phyloP scores from a whole-genome alignment of 306 rosid species.

The Senna tora region DNA sequence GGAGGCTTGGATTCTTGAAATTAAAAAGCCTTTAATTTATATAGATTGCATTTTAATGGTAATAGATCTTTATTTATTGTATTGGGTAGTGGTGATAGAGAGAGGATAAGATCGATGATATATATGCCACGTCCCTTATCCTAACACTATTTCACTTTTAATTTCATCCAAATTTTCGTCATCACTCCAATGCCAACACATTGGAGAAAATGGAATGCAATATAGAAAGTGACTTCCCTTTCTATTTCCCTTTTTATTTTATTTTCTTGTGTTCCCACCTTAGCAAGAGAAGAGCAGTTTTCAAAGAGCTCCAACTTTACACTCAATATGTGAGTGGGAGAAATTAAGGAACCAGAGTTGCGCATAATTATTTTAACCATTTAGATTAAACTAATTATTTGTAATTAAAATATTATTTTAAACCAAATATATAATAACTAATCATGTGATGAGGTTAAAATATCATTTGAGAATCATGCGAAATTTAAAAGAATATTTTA shows the following conservation, averaged over 20 bases:
- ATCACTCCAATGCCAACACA: background rate
- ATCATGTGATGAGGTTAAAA: no score
- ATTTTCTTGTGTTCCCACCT: background rate
- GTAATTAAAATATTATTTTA: no score
- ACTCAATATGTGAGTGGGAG: background rate
- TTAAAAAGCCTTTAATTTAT: background rate
- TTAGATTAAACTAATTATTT: no score
- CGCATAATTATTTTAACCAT: no score
- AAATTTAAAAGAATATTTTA: no score
- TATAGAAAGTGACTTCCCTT: background rate
- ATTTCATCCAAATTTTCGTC: background rate
- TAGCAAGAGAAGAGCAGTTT: background rate
- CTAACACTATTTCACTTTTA: background rate
- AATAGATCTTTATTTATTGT: background rate
- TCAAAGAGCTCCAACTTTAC: background rate
- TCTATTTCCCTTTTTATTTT: background rate
- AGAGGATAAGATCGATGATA: constrained; percentile 5
- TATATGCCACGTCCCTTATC: background rate
- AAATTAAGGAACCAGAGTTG: no score
- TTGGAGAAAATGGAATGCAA: background rate
- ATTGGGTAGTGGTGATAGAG: background rate
- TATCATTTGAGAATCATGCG: no score
- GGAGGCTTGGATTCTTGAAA: background rate
- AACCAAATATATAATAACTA: no score
- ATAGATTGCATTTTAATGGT: background rate